These are phyloP conservation scores for Apiospora hydei DNA, from an alignment of 2,329 filamentous ascomycete species.

Conservation along the genomic window DNA sequence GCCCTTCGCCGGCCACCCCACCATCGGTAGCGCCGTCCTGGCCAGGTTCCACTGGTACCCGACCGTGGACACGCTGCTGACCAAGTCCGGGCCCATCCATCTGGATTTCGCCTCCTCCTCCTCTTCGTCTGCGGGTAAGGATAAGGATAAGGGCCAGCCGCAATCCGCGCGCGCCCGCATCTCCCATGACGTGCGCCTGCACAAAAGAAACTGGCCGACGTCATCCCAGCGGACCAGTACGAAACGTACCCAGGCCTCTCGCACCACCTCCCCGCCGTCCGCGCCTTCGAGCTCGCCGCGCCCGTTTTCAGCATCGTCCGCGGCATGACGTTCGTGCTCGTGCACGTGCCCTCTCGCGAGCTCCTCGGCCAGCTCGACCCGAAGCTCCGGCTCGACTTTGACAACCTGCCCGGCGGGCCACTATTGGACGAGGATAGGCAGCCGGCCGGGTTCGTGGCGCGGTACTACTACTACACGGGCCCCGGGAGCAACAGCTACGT, in stretches of 20 bases:
- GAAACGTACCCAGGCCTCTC: conserved; percentile 32
- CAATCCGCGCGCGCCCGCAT: conserved; percentile 64
- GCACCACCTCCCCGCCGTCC: conserved; percentile 32
- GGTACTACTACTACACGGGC: conserved; percentile 69
- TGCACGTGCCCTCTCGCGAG: conserved; percentile 66
- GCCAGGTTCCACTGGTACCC: conserved; percentile 46
- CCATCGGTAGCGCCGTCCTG: conserved; percentile 63
- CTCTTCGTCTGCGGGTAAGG: neutral
- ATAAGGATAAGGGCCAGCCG: neutral
- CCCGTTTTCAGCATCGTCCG: conserved; percentile 70
- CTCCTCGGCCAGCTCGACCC: conserved; percentile 55
- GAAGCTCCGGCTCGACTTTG: conserved; percentile 42
- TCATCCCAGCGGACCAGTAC: conserved; percentile 35
- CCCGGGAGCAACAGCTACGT: conserved; percentile 40
- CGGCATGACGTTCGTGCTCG: conserved; percentile 77
- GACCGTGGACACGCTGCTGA: conserved; percentile 54
- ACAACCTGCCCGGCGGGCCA: conserved; percentile 31
- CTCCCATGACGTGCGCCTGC: conserved; percentile 71
- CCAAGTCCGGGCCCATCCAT: conserved; percentile 63
- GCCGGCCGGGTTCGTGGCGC: conserved; percentile 58
- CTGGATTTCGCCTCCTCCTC: conserved; percentile 16
- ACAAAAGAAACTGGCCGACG: conserved; percentile 51
- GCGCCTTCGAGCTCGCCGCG: conserved; percentile 43
- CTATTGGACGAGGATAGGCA: conserved; percentile 61
- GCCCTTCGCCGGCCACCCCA: conserved; percentile 69